Evolutionary conservation across 2,329 filamentous ascomycete genomes (phyloP), one percentile per base, ranked within the genome.

Genomic region (Ceratocystis lukuohia): DNA sequence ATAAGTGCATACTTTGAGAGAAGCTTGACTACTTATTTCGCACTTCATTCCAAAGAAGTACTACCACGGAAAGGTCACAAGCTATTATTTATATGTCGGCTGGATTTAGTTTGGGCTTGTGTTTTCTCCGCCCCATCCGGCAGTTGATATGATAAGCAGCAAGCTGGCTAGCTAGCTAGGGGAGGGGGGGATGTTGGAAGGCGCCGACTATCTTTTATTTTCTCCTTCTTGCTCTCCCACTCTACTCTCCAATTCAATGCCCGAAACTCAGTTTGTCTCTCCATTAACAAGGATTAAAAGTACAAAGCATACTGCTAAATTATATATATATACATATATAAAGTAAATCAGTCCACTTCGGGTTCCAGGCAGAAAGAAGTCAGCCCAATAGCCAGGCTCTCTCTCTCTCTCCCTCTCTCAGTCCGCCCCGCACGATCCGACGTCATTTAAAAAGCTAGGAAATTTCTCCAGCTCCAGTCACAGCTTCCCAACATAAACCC

Each of bases 361-460:
- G 37, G 37, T 4, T 10, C 28, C 3, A 59, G 56, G 56, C 28
- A 33, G 53, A 57, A 57, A 37, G 33, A 37, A 37, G 33, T 3
- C 8, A 15, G 28, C 17, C 30, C 25, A 59, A 59, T 37, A n/a
- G 12, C 28, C 2, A 59, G 25, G 15, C n/a, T 28, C 17, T 48
- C 6, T 15, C 15, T 15, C 46, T 5, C 20, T 10, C 46, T 15
- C 5, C 6, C 20, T 25, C 12, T 25, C 20, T 22, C 46, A 20
- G n/a, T n/a, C 28, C 28, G 17, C 56, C 56, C 56, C 56, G 56
- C 56, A 59, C 28, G 56, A 59, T 59, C 56, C 56, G 56, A 59
- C 28, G 56, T 59, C 28, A 59, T 17, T 17, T 15, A n/a, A 17
- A 33, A 4, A 30, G 25, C 56, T 20, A 17, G 1, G 33, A 33